These are phyloP conservation scores for Samsoniella hepiali DNA, from an alignment of 2,329 filamentous ascomycete genomes.

Conservation along the genomic window DNA sequence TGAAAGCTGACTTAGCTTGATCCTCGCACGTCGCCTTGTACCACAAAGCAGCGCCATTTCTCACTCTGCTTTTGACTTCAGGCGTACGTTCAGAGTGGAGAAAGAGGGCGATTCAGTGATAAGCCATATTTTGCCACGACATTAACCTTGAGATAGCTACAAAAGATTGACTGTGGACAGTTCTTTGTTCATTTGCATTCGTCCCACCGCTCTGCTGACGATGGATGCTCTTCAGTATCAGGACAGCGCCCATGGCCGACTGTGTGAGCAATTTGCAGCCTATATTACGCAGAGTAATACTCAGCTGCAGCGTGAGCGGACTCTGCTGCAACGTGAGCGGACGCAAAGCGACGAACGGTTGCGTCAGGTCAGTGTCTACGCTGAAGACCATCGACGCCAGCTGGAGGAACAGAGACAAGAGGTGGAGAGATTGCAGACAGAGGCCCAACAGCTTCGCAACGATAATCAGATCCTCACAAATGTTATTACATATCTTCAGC, in stretches of 20 bases:
- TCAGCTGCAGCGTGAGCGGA: neutral
- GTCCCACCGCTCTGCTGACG: neutral
- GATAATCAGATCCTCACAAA: neutral
- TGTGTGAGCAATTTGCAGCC: neutral
- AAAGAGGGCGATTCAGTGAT: neutral
- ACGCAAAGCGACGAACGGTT: neutral
- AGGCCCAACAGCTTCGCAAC: too few relatives aligned
- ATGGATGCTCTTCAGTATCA: neutral
- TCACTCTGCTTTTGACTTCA: too few relatives aligned
- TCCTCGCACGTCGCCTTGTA: too few relatives aligned
- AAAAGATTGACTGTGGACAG: neutral
- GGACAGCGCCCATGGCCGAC: neutral
- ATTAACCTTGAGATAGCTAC: neutral
- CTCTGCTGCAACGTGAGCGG: neutral
- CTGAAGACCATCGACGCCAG: neutral
- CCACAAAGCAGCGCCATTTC: too few relatives aligned
- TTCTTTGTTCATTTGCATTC: neutral
- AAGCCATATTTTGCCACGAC: neutral
- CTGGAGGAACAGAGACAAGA: neutral
- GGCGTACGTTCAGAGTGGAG: too few relatives aligned
- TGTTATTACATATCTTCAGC: constrained; percentile 4
- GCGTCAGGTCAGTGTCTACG: neutral
- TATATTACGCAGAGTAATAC: neutral
- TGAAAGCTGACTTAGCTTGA: too few relatives aligned
- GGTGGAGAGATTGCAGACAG: neutral